Evolutionary conservation across 345 rosid genomes (phyloP).

Genomic region (Eucalyptus globulus): DNA sequence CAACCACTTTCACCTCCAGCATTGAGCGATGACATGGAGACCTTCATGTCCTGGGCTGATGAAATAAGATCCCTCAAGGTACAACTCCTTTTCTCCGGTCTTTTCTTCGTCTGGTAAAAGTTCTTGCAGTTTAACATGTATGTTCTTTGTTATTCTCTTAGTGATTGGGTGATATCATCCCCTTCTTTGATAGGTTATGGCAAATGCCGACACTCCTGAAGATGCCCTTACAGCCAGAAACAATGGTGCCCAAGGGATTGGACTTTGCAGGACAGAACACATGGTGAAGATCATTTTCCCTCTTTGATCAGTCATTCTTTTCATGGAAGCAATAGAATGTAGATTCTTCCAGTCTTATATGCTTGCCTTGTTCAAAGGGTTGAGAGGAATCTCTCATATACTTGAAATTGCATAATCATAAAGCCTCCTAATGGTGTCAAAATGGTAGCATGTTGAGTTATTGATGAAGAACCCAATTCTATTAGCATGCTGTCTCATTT

Average conservation of each 20-base stretch:
- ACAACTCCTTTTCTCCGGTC: not conserved
- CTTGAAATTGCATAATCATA: not conserved
- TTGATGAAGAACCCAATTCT: not conserved
- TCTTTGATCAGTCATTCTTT: not conserved
- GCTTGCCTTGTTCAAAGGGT: not conserved
- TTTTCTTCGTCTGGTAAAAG: not conserved
- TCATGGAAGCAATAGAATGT: not conserved
- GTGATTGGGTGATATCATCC: not conserved
- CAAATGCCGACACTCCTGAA: conserved; percentile 98
- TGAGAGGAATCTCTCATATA: not conserved
- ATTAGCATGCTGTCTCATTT: not conserved
- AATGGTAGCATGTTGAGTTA: not conserved
- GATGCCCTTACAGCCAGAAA: conserved; percentile 87
- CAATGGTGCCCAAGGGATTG: conserved; percentile 94
- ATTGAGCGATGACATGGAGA: conserved; percentile 68
- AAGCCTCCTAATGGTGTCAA: not conserved
- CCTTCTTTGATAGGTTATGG: conserved; percentile 57
- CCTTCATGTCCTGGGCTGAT: conserved; percentile 93
- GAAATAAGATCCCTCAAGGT: conserved; percentile 70
- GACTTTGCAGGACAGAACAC: conserved; percentile 95
- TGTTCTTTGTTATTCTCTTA: not conserved
- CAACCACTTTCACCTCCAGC: conserved; percentile 94
- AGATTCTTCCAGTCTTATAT: not conserved
- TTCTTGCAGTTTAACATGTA: not conserved
- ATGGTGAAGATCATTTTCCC: conserved; percentile 37